These are phyloP conservation scores for Dictyostelium capitatum DNA, from an alignment of 78 protist species.

Conservation along the genomic window DNA sequence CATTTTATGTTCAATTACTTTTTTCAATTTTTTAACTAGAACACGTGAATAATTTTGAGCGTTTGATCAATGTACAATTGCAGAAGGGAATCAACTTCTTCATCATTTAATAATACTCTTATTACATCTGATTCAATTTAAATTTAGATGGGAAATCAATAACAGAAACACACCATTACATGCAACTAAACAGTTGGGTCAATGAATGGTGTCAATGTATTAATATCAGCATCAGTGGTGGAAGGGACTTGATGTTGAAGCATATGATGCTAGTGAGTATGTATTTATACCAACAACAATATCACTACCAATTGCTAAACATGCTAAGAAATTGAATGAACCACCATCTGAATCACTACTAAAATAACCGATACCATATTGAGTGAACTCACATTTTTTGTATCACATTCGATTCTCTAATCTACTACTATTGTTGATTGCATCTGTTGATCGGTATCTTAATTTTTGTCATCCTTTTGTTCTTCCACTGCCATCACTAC, in stretches of 20 bases:
- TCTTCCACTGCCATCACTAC: too few relatives aligned
- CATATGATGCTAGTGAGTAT: neutral
- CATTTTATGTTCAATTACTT: slow-evolving; percentile 77
- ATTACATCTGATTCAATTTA: slow-evolving; percentile 61
- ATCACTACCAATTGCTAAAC: neutral
- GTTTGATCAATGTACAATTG: slow-evolving; percentile 54
- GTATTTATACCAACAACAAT: neutral
- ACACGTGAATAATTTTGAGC: slow-evolving; percentile 45
- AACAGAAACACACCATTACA: neutral
- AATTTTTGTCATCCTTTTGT: too few relatives aligned
- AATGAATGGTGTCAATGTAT: neutral
- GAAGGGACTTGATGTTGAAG: neutral
- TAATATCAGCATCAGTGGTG: neutral
- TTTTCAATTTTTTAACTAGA: slow-evolving; percentile 49
- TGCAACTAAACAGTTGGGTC: neutral
- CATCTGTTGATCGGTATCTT: too few relatives aligned
- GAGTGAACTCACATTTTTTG: neutral
- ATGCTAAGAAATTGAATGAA: neutral
- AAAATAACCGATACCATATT: slow-evolving; percentile 10
- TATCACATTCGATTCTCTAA: too few relatives aligned
- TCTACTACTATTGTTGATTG: too few relatives aligned
- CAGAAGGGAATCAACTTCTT: slow-evolving; percentile 89
- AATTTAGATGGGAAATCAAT: neutral
- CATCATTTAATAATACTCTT: slow-evolving; percentile 83
- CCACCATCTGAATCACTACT: neutral